A percentile compares a stretch with the other conserved stretches of the same genome.
Conservation (phyloP, 192 early-diverging fungal species). For the Backusella westeae region DNA sequence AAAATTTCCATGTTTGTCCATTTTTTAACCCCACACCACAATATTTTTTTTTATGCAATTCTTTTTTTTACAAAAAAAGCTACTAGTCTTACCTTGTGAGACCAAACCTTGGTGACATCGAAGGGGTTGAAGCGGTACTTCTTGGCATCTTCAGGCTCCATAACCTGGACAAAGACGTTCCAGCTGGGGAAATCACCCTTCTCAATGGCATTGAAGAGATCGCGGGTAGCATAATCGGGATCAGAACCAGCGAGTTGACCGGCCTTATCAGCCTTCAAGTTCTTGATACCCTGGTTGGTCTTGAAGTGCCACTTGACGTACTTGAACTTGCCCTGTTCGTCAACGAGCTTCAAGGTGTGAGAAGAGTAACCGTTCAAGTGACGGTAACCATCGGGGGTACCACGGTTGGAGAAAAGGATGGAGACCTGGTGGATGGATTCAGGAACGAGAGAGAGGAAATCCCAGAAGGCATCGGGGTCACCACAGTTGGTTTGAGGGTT, state of each 20-base stretch:
- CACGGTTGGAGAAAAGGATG: conserved; percentile 82
- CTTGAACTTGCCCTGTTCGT: conserved; percentile 59
- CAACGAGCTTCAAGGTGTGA: conserved; percentile 75
- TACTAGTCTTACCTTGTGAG: conserved; percentile 51
- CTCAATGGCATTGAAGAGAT: conserved; percentile 73
- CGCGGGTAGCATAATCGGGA: conserved; percentile 75
- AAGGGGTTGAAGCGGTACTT: conserved; percentile 75
- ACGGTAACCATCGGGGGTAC: conserved; percentile 76
- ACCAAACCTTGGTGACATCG: conserved; percentile 84
- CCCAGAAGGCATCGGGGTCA: conserved; percentile 73
- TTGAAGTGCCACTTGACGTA: conserved; percentile 90
- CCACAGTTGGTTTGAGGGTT: conserved; percentile 73
- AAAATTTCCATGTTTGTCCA: not conserved
- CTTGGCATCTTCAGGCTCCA: conserved; percentile 68
- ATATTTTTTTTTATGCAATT: not conserved
- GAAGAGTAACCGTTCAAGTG: conserved; percentile 83
- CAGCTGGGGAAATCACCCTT: conserved; percentile 69
- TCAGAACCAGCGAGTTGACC: conserved; percentile 52
- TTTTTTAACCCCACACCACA: not conserved
- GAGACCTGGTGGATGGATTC: conserved; percentile 81
- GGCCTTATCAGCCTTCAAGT: conserved; percentile 63
- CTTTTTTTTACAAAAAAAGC: not conserved
- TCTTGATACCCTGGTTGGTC: conserved; percentile 78
- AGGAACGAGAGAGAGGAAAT: conserved; percentile 74
- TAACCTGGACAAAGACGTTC: conserved; percentile 72